Evolutionary conservation across 2,329 filamentous ascomycete species (phyloP), one percentile per base, ranked within the genome.

Genomic region (Periconia sp.): DNA sequence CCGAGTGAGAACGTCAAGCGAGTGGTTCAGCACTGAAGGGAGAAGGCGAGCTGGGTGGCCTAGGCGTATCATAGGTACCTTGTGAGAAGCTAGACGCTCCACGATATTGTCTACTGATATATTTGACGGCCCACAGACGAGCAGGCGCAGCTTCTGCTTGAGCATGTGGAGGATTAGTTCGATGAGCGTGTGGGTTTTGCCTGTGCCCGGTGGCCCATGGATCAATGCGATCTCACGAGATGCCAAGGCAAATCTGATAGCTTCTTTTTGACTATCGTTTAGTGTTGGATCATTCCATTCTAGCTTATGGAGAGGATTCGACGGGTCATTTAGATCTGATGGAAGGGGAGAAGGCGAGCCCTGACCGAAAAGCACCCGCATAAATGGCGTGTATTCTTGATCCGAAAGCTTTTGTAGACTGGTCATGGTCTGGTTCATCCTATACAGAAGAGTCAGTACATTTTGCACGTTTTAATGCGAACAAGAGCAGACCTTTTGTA

Each of bases 21-120:
- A 96, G 70, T 96, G 92, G 52, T 85, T 86, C 23, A 97, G 70
- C 0, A 99, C 91, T 0, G 89, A 90, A 0, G 92, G 92, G 0
- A 99, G 78, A 18, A 99, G 79, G 15, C 94, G 85, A 1, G 94
- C 94, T 0, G 94, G 94, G 69, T 99, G 94, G 1, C 94, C 94
- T 1, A 99, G 82, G 2, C 94, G 87, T 24, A 97, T 81, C 59
- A 97, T 90, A 0, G 90, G 87, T 1, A 96, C 79, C 61, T 90
- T 91, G 68, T 92, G 88, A 0, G 88, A 84, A 2, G 91, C 84
- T 2, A 97, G 80, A 6, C 94, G 85, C 71, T 99, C 94, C 7
- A 96, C 92, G 44, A 99, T 95, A 64, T 99, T 99, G 78, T 99
- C 94, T 1, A 99, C 94, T 0, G 90, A 94, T 57, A 99, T 92